Conservation (phyloP, 2,329 filamentous ascomycete species). For the Aurifilum marmelostoma region DNA sequence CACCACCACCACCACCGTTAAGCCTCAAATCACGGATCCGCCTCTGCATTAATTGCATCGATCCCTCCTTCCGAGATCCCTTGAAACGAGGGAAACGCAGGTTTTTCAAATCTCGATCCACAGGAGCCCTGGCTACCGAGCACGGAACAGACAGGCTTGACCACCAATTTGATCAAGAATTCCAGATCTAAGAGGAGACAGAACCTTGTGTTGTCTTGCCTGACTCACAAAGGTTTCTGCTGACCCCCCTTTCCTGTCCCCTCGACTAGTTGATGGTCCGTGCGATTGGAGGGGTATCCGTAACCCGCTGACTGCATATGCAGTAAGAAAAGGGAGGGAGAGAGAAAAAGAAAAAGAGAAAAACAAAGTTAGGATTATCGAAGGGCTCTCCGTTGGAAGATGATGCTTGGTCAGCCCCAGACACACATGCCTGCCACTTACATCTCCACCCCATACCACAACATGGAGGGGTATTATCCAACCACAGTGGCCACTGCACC, state of each 20-base stretch:
- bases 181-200: not conserved
- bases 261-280: conserved; percentile 1
- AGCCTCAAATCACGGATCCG: conserved; percentile 8
- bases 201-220: conserved; percentile 12
- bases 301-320: not conserved
- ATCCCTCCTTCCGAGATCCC: not conserved
- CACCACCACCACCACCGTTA: conserved; percentile 3
- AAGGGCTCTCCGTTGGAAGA: conserved; percentile 11
- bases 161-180: not conserved
- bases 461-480: conserved; percentile 18
- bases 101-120: not conserved
- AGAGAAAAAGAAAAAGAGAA: not conserved
- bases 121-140: not conserved
- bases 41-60: conserved; percentile 20
- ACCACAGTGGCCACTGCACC: conserved; percentile 25
- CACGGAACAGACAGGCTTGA: not conserved
- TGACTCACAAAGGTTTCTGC: not conserved
- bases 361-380: not conserved
- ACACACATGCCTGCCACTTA: conserved; percentile 21
- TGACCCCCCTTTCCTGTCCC: conserved; percentile 4
- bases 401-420: conserved; percentile 25
- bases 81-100: not conserved
- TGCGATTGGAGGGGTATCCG: conserved; percentile 17
- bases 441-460: conserved; percentile 19
- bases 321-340: not conserved